Conservation (phyloP, 208 protist genomes). For the Trypanosoma boissoni region DNA sequence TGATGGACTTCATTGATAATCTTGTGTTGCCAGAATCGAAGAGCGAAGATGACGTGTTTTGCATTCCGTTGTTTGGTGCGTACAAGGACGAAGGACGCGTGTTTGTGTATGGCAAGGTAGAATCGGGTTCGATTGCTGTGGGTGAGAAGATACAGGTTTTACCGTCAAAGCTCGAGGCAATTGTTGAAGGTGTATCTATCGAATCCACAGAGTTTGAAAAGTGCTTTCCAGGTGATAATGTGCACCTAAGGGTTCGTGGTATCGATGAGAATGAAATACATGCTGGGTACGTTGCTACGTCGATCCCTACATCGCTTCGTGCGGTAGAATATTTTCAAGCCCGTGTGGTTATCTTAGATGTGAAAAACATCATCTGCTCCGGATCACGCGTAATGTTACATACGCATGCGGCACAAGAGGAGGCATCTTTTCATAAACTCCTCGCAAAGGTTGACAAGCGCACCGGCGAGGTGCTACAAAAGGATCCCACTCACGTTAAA, state of each 20-base stretch:
- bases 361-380: slow-evolving; percentile 94
- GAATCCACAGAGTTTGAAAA: slow-evolving; percentile 90
- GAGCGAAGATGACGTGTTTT: slow-evolving; percentile 81
- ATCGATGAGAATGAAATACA: slow-evolving; percentile 88
- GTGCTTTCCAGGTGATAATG: slow-evolving; percentile 91
- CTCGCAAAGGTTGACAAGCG: slow-evolving; percentile 92
- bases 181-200: slow-evolving; percentile 87
- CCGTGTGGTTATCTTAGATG: slow-evolving; percentile 93
- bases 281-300: slow-evolving; percentile 89
- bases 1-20: slow-evolving; percentile 92
- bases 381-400: slow-evolving; percentile 94
- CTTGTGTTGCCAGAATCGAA: slow-evolving; percentile 79
- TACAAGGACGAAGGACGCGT: slow-evolving; percentile 96
- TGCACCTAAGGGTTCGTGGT: slow-evolving; percentile 88
- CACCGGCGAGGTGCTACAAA: slow-evolving; percentile 87
- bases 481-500: slow-evolving; percentile 92
- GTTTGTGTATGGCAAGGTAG: slow-evolving; percentile 94
- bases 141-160: slow-evolving; percentile 90
- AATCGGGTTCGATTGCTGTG: slow-evolving; percentile 89
- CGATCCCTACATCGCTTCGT: slow-evolving; percentile 72
- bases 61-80: slow-evolving; percentile 93
- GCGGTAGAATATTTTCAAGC: slow-evolving; percentile 93
- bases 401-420: slow-evolving; percentile 93
- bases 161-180: slow-evolving; percentile 62
- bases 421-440: slow-evolving; percentile 89